Evolutionary conservation across 768 basidiomycete genomes (phyloP).

Genomic region (Cyathus striatus): DNA sequence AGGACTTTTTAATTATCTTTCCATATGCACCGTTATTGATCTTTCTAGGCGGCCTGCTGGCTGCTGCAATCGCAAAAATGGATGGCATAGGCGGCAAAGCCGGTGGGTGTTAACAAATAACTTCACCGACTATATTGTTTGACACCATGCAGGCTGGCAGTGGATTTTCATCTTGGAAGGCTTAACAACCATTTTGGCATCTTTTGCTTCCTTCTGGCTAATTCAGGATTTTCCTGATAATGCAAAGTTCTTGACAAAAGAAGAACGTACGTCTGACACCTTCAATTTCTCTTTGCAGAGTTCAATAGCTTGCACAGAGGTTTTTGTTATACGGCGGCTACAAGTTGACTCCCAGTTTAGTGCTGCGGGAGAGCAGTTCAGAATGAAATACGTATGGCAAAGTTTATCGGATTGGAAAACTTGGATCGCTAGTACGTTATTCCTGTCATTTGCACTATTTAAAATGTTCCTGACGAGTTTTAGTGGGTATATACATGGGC

Average conservation of each 20-base stretch:
- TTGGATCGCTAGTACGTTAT: constrained; percentile 55
- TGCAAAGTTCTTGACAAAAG: constrained; percentile 61
- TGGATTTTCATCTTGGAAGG: constrained; percentile 80
- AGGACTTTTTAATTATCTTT: constrained; percentile 5
- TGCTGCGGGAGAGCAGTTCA: constrained; percentile 56
- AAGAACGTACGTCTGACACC: constrained; percentile 42
- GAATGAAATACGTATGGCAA: constrained; percentile 50
- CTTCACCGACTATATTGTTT: background rate
- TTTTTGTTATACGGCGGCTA: constrained; percentile 60
- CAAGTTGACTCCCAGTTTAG: constrained; percentile 62
- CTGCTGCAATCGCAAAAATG: constrained; percentile 67
- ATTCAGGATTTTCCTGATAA: constrained; percentile 77
- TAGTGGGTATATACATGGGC: constrained; percentile 71
- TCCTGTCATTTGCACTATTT: constrained; percentile 1
- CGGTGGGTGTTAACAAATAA: constrained; percentile 37
- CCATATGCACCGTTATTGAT: background rate
- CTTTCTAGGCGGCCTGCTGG: constrained; percentile 51
- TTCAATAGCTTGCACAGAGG: constrained; percentile 27
- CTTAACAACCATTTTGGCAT: constrained; percentile 56
- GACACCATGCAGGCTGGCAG: constrained; percentile 37
- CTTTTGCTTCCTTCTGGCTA: constrained; percentile 61
- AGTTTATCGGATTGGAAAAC: constrained; percentile 71
- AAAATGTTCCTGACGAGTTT: constrained; percentile 2
- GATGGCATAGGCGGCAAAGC: constrained; percentile 58
- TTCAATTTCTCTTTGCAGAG: background rate